Conservation (phyloP, 306 rosid species). For the Alnus rubra region DNA sequence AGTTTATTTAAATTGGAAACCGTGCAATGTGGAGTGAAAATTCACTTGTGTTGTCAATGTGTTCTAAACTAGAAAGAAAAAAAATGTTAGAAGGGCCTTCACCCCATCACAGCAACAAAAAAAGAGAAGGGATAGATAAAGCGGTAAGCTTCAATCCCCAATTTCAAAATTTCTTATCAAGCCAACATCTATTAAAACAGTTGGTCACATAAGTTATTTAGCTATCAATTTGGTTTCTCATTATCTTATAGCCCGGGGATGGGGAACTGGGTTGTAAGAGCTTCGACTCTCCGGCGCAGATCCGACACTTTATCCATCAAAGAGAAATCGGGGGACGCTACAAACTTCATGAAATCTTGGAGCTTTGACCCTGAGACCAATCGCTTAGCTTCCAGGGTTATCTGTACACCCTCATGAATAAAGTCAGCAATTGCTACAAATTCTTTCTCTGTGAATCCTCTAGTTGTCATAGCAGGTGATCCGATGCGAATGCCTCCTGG, state of each 20-base stretch:
- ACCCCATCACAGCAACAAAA: too few relatives aligned
- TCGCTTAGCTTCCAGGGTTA: slow-evolving; percentile 65
- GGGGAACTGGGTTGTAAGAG: slow-evolving; percentile 70
- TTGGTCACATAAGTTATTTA: background rate
- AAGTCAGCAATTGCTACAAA: slow-evolving; percentile 66
- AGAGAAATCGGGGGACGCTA: slow-evolving; percentile 63
- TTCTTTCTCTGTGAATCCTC: slow-evolving; percentile 82
- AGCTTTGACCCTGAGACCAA: slow-evolving; percentile 71
- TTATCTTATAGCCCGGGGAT: slow-evolving; percentile 73
- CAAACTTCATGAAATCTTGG: slow-evolving; percentile 74
- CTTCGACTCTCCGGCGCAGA: slow-evolving; percentile 74
- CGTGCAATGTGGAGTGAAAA: too few relatives aligned
- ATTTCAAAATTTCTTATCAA: background rate
- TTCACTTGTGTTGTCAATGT: too few relatives aligned
- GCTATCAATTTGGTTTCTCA: background rate
- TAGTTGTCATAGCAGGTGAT: slow-evolving; percentile 94
- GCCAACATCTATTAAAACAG: background rate
- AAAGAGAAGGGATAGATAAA: background rate
- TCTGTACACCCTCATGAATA: slow-evolving; percentile 83
- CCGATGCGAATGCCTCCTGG: slow-evolving; percentile 98
- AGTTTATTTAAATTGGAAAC: too few relatives aligned
- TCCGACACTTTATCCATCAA: slow-evolving; percentile 46
- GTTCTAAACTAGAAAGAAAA: too few relatives aligned
- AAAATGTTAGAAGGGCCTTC: too few relatives aligned
- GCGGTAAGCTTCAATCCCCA: background rate